phyloP scores from a whole-genome alignment of 192 early-diverging fungal species.

The Helicostylum pulchrum region DNA sequence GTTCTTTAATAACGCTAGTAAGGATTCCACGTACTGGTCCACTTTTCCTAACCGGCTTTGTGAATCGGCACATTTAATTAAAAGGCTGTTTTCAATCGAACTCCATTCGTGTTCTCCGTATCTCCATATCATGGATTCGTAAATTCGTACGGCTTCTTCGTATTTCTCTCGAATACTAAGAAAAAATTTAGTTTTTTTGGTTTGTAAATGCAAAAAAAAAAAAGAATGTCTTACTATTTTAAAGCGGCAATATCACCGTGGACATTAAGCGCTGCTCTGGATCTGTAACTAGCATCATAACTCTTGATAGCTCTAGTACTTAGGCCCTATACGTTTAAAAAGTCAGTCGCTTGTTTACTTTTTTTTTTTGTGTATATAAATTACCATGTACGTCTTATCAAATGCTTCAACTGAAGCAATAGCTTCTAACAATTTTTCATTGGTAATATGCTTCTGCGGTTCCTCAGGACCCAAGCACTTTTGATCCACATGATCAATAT shows the following conservation, averaged over 20 bases:
- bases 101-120: slow-evolving; percentile 63
- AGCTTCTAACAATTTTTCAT: slow-evolving; percentile 59
- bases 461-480: slow-evolving; percentile 27
- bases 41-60: slow-evolving; percentile 51
- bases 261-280: slow-evolving; percentile 57
- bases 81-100: slow-evolving; percentile 58
- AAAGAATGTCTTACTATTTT: slow-evolving; percentile 58
- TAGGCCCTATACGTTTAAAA: slow-evolving; percentile 41
- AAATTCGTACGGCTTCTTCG: slow-evolving; percentile 58
- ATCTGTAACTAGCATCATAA: slow-evolving; percentile 63
- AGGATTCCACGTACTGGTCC: slow-evolving; percentile 45
- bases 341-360: background rate
- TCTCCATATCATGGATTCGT: slow-evolving; percentile 56
- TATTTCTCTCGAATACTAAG: slow-evolving; percentile 58
- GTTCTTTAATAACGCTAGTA: slow-evolving; percentile 50
- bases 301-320: slow-evolving; percentile 65
- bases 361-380: slow-evolving; percentile 33
- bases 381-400: slow-evolving; percentile 66
- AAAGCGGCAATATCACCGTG: slow-evolving; percentile 76
- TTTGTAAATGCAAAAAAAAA: no score
- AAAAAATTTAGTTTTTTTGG: background rate
- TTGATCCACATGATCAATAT: slow-evolving; percentile 35
- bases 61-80: slow-evolving; percentile 66
- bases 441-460: slow-evolving; percentile 48
- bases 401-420: slow-evolving; percentile 58